Percentiles rank a stretch among this genome's conserved stretches.
Conservation (phyloP, 2,329 filamentous ascomycete genomes). For the Neospermospora avenae region DNA sequence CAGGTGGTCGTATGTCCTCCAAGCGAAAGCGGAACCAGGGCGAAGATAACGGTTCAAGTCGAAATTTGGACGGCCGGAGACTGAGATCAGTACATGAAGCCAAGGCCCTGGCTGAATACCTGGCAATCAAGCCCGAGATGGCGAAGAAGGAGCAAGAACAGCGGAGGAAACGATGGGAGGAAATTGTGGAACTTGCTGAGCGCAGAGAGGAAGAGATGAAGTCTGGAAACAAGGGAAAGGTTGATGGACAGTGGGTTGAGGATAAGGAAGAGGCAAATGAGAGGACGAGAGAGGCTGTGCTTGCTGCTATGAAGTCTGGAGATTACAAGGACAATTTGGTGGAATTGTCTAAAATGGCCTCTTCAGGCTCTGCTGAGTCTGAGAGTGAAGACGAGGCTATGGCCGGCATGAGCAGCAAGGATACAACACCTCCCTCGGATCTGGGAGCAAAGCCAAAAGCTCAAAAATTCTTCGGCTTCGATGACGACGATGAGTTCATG, state of each 20-base stretch:
- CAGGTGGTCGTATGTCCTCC: slow-evolving; percentile 97
- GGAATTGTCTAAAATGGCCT: slow-evolving; percentile 38
- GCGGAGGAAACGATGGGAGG: slow-evolving; percentile 78
- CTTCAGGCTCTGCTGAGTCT: slow-evolving; percentile 35
- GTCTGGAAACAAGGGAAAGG: slow-evolving; percentile 64
- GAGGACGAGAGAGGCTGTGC: slow-evolving; percentile 73
- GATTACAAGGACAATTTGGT: slow-evolving; percentile 59
- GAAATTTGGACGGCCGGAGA: slow-evolving; percentile 88
- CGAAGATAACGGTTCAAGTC: slow-evolving; percentile 84
- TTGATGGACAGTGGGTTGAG: slow-evolving; percentile 93
- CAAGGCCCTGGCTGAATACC: slow-evolving; percentile 90
- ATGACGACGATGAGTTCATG: slow-evolving; percentile 75
- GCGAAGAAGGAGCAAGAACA: slow-evolving; percentile 89
- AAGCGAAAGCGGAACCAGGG: slow-evolving; percentile 76
- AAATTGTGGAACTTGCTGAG: slow-evolving; percentile 82
- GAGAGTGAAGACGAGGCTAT: slow-evolving; percentile 35
- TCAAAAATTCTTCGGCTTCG: slow-evolving; percentile 69
- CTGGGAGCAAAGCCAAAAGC: slow-evolving; percentile 34
- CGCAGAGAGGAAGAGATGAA: slow-evolving; percentile 78
- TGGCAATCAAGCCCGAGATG: slow-evolving; percentile 96
- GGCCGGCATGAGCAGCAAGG: slow-evolving; percentile 35
- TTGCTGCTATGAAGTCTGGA: slow-evolving; percentile 65
- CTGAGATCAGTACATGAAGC: slow-evolving; percentile 91
- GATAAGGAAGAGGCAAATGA: slow-evolving; percentile 88
- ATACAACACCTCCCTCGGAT: slow-evolving; percentile 48